Base-by-base conservation (phyloP, 805 yeast species). In the Lachancea lanzarotensis region DNA sequence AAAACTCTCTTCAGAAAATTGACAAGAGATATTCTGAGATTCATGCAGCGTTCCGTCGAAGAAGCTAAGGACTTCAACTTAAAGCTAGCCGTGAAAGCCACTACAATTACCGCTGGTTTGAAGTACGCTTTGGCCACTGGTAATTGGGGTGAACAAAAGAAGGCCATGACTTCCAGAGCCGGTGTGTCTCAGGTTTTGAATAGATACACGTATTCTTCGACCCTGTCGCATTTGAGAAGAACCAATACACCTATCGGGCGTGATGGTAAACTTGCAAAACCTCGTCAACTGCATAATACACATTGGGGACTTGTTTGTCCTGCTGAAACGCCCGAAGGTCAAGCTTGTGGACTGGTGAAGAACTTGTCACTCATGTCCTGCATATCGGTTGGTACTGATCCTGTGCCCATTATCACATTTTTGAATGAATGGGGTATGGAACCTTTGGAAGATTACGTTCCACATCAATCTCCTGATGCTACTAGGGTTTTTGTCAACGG, bases 291-390 rank as follows among this genome's bases (percentile, higher is more conserved):
- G 62, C 99, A 93, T 72, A 93, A 93, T 67, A 93, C 98, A 26
- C 99, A 93, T 71, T 93, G 99, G 99, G 99, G 99, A 61, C 77
- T 93, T 58, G 98, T 93, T 37, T 93, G 99, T 71, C 99, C 99
- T 42, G 99, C 99, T 19, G 99, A 93, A 69, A 93, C 99, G 15
- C 99, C 99, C 2, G 99, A 93, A 74, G 99, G 99, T 62, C 99
- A 93, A 72, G 98, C 99, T 30, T 93, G 99, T 84, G 99, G 99
- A 62, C 75, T 93, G 67, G 98, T 93, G 45, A 93, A 93, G 73
- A 93, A 93, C 68, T 74, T 93, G 64, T 90, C 98, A 1, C 72
- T 93, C 54, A 90, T 93, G 98, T 81, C 98, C 1, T 89, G 97
- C 74, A 89, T 93, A 42, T 91, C 98, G 22, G 98, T 93, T 52